Conservation (phyloP, 2,329 filamentous ascomycete genomes). For the Alternaria sp. region DNA sequence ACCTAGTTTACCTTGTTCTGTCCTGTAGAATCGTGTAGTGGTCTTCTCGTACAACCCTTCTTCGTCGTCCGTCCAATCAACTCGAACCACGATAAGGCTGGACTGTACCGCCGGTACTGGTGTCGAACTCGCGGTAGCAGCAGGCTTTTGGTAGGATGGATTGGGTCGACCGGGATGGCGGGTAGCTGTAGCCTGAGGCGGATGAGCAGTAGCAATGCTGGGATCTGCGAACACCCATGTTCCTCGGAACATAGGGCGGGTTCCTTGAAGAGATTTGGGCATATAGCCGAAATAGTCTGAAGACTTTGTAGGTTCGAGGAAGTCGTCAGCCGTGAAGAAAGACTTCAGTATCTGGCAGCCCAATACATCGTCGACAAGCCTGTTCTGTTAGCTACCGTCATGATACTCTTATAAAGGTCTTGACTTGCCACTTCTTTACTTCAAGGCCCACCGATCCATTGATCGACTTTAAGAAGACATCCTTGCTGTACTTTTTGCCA, state of each 20-base stretch:
- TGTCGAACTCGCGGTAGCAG: neutral
- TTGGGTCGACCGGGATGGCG: constrained; percentile 24
- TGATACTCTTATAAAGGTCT: neutral
- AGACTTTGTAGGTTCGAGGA: constrained; percentile 37
- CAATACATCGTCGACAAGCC: constrained; percentile 29
- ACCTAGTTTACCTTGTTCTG: constrained; percentile 22
- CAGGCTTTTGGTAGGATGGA: constrained; percentile 5
- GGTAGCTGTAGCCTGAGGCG: constrained; percentile 1
- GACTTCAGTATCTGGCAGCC: constrained; percentile 35
- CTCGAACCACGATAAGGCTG: constrained; percentile 34
- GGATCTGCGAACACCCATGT: constrained; percentile 45
- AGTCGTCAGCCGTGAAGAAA: constrained; percentile 25
- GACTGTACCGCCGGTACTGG: neutral
- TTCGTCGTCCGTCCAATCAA: constrained; percentile 46
- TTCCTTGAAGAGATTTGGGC: constrained; percentile 27
- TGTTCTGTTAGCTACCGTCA: constrained; percentile 16
- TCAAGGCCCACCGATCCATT: constrained; percentile 18
- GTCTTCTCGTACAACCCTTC: constrained; percentile 43
- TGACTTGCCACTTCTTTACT: constrained; percentile 37
- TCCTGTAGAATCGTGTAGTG: constrained; percentile 30
- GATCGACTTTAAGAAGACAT: constrained; percentile 27
- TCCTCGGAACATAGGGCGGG: constrained; percentile 35
- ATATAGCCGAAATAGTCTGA: constrained; percentile 28
- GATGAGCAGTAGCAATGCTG: constrained; percentile 14
- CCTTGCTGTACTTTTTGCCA: constrained; percentile 23